These are phyloP conservation scores for Anthoceros angustus DNA, from an alignment of 225 moss, liverwort and hornwort species.

Conservation along the genomic window DNA sequence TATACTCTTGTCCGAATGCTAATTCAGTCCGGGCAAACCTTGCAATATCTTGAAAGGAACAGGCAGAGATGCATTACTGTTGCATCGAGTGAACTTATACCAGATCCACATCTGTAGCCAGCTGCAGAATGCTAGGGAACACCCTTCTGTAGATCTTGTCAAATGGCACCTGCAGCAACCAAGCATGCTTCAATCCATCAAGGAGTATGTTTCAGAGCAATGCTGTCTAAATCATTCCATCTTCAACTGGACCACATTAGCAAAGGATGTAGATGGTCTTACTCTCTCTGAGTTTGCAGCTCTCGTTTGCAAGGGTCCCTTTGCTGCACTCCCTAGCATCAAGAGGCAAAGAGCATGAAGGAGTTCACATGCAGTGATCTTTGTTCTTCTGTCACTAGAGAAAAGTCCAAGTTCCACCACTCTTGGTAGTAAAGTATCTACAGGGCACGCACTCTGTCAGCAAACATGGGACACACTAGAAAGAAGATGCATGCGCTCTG, in stretches of 20 bases:
- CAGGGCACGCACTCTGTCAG: conserved; percentile 1
- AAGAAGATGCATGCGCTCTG: not conserved
- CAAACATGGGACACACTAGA: not conserved
- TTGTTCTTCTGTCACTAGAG: conserved; percentile 72
- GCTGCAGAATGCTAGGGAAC: conserved; percentile 68
- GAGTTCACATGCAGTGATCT: conserved; percentile 85
- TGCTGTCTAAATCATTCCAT: not conserved
- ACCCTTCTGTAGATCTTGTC: conserved; percentile 75
- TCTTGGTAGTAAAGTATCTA: conserved; percentile 57
- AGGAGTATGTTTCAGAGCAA: too few relatives aligned
- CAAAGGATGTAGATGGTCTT: conserved; percentile 33
- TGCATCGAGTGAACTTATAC: conserved; percentile 13
- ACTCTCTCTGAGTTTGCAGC: conserved; percentile 24
- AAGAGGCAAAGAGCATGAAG: conserved; percentile 81
- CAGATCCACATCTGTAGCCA: conserved; percentile 81
- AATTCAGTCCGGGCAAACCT: too few relatives aligned
- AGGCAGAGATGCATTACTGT: too few relatives aligned
- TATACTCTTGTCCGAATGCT: too few relatives aligned
- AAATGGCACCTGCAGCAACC: conserved; percentile 38
- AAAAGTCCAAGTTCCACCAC: conserved; percentile 74
- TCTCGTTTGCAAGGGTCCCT: conserved; percentile 60
- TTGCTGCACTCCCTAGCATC: conserved; percentile 92
- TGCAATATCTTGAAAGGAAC: too few relatives aligned
- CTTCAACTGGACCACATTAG: not conserved
- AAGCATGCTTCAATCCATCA: conserved; percentile 5